Evolutionary conservation across 2,329 filamentous ascomycete genomes (phyloP).

Genomic region (Nectriaceae sp.): DNA sequence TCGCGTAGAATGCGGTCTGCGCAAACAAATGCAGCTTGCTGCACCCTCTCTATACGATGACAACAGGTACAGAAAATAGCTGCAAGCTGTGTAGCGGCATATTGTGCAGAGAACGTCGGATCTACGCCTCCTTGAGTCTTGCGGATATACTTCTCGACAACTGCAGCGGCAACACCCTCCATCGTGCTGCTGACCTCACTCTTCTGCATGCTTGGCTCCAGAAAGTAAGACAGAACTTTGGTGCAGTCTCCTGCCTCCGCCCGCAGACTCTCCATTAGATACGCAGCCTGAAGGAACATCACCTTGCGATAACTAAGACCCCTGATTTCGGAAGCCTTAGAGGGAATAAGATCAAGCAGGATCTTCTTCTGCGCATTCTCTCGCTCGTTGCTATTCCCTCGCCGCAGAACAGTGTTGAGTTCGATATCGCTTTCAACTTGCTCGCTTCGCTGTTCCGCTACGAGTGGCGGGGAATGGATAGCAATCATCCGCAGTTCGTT

Average conservation of each 20-base stretch:
- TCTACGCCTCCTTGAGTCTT: constrained; percentile 72
- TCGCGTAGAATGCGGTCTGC: constrained; percentile 84
- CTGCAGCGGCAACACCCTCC: constrained; percentile 65
- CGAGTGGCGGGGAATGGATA: constrained; percentile 81
- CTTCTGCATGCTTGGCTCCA: constrained; percentile 81
- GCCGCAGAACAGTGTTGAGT: constrained; percentile 86
- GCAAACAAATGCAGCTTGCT: constrained; percentile 79
- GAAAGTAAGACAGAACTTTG: constrained; percentile 85
- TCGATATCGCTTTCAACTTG: constrained; percentile 96
- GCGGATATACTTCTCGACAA: constrained; percentile 77
- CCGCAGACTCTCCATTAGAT: constrained; percentile 85
- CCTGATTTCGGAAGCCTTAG: constrained; percentile 76
- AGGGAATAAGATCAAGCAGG: constrained; percentile 72
- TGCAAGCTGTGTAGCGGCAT: constrained; percentile 85
- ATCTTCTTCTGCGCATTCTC: constrained; percentile 79
- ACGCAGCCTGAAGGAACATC: constrained; percentile 88
- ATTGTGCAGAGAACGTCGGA: constrained; percentile 84
- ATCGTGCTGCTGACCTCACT: constrained; percentile 65
- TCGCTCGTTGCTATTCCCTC: constrained; percentile 80
- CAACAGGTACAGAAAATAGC: constrained; percentile 86
- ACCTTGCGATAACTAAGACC: constrained; percentile 84
- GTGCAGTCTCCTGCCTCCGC: constrained; percentile 88
- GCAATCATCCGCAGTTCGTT: constrained; percentile 83
- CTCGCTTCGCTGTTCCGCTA: constrained; percentile 85
- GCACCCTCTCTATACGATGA: constrained; percentile 88